Base-by-base conservation (phyloP, 495 filamentous ascomycete genomes). In the Penicillium pancosmium region DNA sequence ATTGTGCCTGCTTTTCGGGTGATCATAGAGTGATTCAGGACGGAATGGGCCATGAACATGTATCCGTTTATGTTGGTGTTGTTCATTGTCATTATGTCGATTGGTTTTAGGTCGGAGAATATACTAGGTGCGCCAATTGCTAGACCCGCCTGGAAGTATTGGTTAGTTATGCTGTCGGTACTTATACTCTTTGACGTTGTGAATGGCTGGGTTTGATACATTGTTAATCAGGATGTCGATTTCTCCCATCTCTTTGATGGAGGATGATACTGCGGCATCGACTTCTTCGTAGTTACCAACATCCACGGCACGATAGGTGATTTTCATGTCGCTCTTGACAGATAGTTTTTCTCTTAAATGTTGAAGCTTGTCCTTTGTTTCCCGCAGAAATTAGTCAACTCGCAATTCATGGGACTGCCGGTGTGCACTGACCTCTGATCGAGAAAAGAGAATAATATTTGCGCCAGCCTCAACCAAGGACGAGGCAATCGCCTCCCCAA, bases 171-270 rank as follows among this genome's bases (percentile, higher is more conserved):
- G 40, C 13, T 43, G 6, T 15, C n/a, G 4, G 35, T 38, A 38
- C 10, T 38, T 8, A 7, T 38, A 36, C 4, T 35, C 33, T 36
- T 34, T 12, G 19, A 21, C 36, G 13, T 13, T 25, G 15, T 33
- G 23, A 44, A 51, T 16, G 6, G 6, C 6, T 1, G 25, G 25
- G 2, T 21, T 27, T 27, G 25, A 7, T 41, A 66, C 70, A 44
- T 77, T 75, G 58, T 75, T 77, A 57, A 75, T 67, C 4, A 77
- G 65, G n/a, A 75, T 61, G 34, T 74, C 70, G 36, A 78, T 71
- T 0, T 60, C 35, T 8, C 66, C 67, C 10, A 68, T 31, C n/a
- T 69, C 62, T 10, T 54, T 13, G 18, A 65, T 47, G 5, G 62
- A 47, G 12, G 49, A 41, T 16, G 27, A 23, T 10, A 76, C 61